Conservation (phyloP, 371 early-diverging fungal species). For the Apophysomyces trapeziformis region DNA sequence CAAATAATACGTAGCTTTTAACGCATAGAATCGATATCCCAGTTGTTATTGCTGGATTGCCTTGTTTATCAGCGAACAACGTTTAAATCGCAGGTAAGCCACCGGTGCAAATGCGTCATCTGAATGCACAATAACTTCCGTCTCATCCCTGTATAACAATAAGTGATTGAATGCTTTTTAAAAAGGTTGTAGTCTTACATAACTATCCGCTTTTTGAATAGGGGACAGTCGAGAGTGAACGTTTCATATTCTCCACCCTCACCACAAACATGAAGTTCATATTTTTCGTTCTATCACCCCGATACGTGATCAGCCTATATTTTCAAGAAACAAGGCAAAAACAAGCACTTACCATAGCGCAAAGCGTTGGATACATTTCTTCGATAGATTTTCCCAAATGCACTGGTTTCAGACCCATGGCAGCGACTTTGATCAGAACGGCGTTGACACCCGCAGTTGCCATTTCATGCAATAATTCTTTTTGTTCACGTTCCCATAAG, state of each 20-base stretch:
- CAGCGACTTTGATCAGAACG: constrained; percentile 95
- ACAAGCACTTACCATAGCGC: constrained; percentile 59
- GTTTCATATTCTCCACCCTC: constrained; percentile 99
- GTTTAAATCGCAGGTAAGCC: constrained; percentile 73
- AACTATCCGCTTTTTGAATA: constrained; percentile 85
- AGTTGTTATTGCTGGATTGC: not conserved
- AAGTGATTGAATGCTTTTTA: not conserved
- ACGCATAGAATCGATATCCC: too few relatives aligned
- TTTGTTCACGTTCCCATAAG: constrained; percentile 95
- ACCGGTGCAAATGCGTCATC: constrained; percentile 87
- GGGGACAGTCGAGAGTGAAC: constrained; percentile 94
- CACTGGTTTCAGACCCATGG: constrained; percentile 73
- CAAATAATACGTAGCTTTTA: too few relatives aligned
- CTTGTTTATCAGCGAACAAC: constrained; percentile 66
- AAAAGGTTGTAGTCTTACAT: constrained; percentile 45
- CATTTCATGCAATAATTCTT: constrained; percentile 91
- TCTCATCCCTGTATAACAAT: constrained; percentile 77
- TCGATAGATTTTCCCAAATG: constrained; percentile 85
- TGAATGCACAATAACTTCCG: constrained; percentile 76
- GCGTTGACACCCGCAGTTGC: constrained; percentile 84
- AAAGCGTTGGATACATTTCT: constrained; percentile 77
- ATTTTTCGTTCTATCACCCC: constrained; percentile 66
- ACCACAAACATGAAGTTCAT: constrained; percentile 94
- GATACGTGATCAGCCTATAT: not conserved
- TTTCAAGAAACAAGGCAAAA: not conserved